Evolutionary conservation across 73 alveolate species (phyloP), one percentile per base, ranked within the genome.

Genomic region (Paramecium sexaurelia): DNA sequence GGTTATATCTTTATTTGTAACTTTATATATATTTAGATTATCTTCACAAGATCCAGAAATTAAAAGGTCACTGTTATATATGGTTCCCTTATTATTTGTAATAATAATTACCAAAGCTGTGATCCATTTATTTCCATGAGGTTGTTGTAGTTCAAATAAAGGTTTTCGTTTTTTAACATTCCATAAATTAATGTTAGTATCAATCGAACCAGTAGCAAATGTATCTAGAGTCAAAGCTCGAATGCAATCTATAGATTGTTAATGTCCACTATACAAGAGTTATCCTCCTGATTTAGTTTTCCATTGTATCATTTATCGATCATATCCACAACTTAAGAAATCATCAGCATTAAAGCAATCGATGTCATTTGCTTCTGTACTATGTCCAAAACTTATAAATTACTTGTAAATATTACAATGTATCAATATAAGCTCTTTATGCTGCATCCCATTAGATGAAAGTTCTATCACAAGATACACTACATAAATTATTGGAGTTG

Each of bases 381-480:
- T 68, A 41, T 88, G 94, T 39, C 94, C 94, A 68, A 69, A 88
- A 71, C 94, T 88, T 51, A 51, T 51, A 51, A 68, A 32, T 39
- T 10, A 27, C 47, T 55, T 13, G 22, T 27, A 17, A 88, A 24
- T 69, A 39, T 88, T 88, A 88, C 94, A 88, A 88, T 69, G 89
- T 69, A 47, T 88, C 94, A 68, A 88, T 51, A 43, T 41, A 88
- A 20, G 87, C 36, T 88, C 73, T 39, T 68, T 66, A 55, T 9
- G 94, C 41, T 19, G 91, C 94, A 43, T 88, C 94, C 94, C 94
- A 88, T 51, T 68, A 33, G 3, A 68, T 69, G 26, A 88, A 88
- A 8, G 69, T 45, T 88, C 94, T 88, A 69, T 88, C 94, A 40
- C 84, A 22, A 6, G 94, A 61, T 2, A 82, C 83, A 88, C 91